These are phyloP conservation scores for Suillus weaverae DNA, from an alignment of 768 basidiomycete species.

Conservation along the genomic window DNA sequence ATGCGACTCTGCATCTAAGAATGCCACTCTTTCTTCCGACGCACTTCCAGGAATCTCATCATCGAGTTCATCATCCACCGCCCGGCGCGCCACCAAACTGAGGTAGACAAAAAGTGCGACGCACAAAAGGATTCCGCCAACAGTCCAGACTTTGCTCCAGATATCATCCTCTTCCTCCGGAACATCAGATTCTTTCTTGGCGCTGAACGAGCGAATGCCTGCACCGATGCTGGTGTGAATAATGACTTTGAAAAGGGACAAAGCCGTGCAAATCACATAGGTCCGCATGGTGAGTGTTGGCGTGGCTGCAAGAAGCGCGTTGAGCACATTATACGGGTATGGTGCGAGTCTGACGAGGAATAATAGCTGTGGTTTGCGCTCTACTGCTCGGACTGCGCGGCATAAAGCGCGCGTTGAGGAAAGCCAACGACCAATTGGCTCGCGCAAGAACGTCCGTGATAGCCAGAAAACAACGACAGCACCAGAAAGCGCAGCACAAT, in stretches of 20 bases:
- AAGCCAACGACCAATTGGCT: conserved; percentile 71
- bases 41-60: conserved; percentile 36
- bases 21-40: conserved; percentile 54
- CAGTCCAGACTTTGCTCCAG: conserved; percentile 61
- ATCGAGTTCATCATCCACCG: conserved; percentile 55
- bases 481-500: conserved; percentile 81
- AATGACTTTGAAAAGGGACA: conserved; percentile 87
- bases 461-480: conserved; percentile 82
- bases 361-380: conserved; percentile 82
- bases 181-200: conserved; percentile 52
- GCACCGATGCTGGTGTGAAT: conserved; percentile 88
- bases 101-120: conserved; percentile 78
- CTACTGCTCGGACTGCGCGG: conserved; percentile 83
- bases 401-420: conserved; percentile 68
- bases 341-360: conserved; percentile 93
- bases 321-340: conserved; percentile 94
- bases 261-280: conserved; percentile 76
- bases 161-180: conserved; percentile 40
- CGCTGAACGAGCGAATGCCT: conserved; percentile 75
- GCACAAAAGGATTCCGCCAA: conserved; percentile 68
- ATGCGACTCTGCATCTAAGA: conserved; percentile 41
- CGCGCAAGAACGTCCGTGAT: conserved; percentile 73
- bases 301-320: conserved; percentile 88
- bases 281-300: conserved; percentile 76
- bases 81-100: conserved; percentile 73